Base-by-base conservation (phyloP, 495 filamentous ascomycete species). In the Penicillium malachiteum region DNA sequence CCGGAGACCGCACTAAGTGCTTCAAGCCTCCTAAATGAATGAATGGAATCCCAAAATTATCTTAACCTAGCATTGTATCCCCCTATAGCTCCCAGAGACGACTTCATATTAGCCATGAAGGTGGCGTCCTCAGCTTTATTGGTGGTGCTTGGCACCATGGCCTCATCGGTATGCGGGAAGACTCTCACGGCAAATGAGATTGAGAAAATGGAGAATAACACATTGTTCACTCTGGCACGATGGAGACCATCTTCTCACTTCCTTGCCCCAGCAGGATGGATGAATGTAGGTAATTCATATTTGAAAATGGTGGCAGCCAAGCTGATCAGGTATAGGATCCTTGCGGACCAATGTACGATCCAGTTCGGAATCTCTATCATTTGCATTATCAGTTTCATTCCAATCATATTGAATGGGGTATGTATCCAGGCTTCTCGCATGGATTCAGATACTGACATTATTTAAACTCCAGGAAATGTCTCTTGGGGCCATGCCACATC, bases 401-500 rank as follows among this genome's bases (percentile, higher is more conserved):
- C 5, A 60, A 60, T 21, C 58, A 60, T 47, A 42, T 60, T 31
- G 43, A 18, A 12, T 60, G 58, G 58, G 58, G 58, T 60, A 52
- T 5, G 54, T n/a, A 8, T 4, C 42, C 16, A 44, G 12, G 10
- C 3, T 16, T 13, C 32, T 13, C 18, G 18, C 33, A 1, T 7
- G 32, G 5, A 12, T 21, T 7, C 49, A 10, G 8, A 46, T 16
- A 1, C 26, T 46, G 8, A 46, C 21, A 26, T 26, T 12, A 32
- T 10, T 37, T 13, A 14, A 11, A 14, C 10, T 16, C 3, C n/a
- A 60, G 58, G 58, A 0, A 60, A 60, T n/a, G 45, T 60, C 32
- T 60, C 58, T 8, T 60, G 58, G 58, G 58, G 58, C 50, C 58
- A 60, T 34, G 58, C 58, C 5, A 60, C 54, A 13, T 56, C 54